phyloP scores from a whole-genome alignment of 2,329 filamentous ascomycete genomes.

The Herpotrichia juniperi region DNA sequence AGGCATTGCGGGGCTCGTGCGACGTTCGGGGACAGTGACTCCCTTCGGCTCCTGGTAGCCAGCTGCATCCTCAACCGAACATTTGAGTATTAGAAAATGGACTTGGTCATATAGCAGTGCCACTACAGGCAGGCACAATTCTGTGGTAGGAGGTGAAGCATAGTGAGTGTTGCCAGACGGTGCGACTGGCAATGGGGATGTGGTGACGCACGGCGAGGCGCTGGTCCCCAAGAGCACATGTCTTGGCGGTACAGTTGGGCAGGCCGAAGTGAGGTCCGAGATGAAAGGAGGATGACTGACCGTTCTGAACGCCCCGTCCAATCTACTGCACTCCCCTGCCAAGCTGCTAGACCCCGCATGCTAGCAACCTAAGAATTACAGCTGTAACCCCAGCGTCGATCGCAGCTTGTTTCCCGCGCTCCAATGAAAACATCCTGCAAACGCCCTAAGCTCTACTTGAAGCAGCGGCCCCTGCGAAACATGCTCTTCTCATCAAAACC shows the following conservation, averaged over 20 bases:
- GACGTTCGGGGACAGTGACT: neutral
- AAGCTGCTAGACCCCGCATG: slow-evolving; percentile 7
- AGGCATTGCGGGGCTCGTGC: neutral
- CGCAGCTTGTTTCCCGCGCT: neutral
- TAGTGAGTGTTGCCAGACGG: neutral
- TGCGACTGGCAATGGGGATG: neutral
- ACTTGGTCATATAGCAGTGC: neutral
- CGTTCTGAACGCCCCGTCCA: neutral
- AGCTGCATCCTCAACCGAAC: neutral
- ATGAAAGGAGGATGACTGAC: slow-evolving; percentile 10
- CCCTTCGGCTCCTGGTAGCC: neutral
- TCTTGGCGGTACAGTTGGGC: slow-evolving; percentile 11
- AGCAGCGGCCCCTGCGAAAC: slow-evolving; percentile 7
- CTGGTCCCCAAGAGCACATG: neutral
- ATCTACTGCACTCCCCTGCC: slow-evolving; percentile 7
- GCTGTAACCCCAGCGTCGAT: slow-evolving; percentile 6
- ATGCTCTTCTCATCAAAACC: slow-evolving; percentile 9
- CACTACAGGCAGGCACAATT: neutral
- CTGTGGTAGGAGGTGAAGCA: neutral
- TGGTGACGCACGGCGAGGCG: slow-evolving; percentile 1
- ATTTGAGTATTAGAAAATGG: neutral
- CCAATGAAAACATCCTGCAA: slow-evolving; percentile 1
- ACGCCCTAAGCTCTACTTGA: slow-evolving; percentile 9
- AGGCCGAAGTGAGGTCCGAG: slow-evolving; percentile 9
- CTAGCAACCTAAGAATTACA: neutral